These are phyloP conservation scores for Crucibulum laeve DNA, from an alignment of 768 basidiomycete genomes.

Conservation along the genomic window DNA sequence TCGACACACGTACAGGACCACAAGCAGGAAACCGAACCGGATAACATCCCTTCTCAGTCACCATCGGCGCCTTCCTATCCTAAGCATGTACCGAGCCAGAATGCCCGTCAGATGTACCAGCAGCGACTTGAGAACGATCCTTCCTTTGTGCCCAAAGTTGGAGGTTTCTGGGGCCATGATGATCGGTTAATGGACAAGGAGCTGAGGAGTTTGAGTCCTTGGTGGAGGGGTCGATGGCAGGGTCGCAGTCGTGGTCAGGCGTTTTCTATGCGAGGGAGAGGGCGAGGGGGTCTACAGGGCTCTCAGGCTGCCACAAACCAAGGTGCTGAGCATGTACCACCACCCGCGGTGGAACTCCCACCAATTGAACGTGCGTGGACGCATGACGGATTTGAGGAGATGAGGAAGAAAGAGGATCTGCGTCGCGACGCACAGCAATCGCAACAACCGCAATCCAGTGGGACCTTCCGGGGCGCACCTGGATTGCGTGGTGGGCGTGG, in stretches of 20 bases:
- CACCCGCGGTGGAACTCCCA: conserved; percentile 31
- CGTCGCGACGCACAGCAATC: conserved; percentile 28
- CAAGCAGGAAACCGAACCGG: conserved; percentile 7
- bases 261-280: conserved; percentile 49
- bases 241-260: conserved; percentile 63
- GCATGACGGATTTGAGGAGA: conserved; percentile 87
- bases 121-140: conserved; percentile 80
- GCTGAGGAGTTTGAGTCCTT: conserved; percentile 74
- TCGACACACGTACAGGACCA: conserved; percentile 16
- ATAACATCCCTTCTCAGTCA: neutral
- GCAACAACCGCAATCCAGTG: conserved; percentile 20
- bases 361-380: conserved; percentile 73
- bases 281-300: conserved; percentile 43
- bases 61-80: conserved; percentile 9
- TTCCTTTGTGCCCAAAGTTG: conserved; percentile 85
- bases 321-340: conserved; percentile 10
- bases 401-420: conserved; percentile 71
- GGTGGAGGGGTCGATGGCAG: conserved; percentile 84
- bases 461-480: conserved; percentile 26
- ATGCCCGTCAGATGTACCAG: conserved; percentile 83
- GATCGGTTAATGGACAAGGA: conserved; percentile 85
- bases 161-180: conserved; percentile 94
- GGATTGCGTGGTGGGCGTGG: conserved; percentile 43
- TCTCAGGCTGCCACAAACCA: conserved; percentile 2
- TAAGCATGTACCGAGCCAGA: conserved; percentile 43